Evolutionary conservation across 768 basidiomycete genomes (phyloP), one percentile per base, ranked within the genome.

Genomic region (Plicaturopsis crispa): DNA sequence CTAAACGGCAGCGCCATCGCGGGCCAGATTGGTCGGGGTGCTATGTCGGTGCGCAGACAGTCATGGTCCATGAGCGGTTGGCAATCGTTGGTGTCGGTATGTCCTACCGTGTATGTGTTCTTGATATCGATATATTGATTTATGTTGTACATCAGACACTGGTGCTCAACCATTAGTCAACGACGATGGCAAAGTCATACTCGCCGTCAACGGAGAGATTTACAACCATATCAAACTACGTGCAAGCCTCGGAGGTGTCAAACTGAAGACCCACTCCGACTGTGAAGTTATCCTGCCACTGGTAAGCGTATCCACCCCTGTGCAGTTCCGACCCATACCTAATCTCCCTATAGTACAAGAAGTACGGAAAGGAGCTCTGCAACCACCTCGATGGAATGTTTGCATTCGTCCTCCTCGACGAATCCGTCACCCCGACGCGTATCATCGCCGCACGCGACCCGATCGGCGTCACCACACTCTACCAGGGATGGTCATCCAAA

Each of bases 21-120:
- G 96, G 96, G 11, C 96, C 96, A 8, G 96, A 99, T 63, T 99
- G 96, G 96, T 92, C 90, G 11, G 96, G 96, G 20, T 94, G 89
- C 63, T 84, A 79, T 60, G 85, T 92, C 46, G 87, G 86, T 32
- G 78, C 80, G 58, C 72, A 82, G 36, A 71, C 75, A 30, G 75
- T 96, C 41, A 77, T 99, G 45, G 86, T 87, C 23, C 96, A 99
- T 50, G 96, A 99, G 57, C 84, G 96, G 39, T 75, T 99, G 38
- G 96, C 96, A 26, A 86, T 99, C 60, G 96, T 98, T 41, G 96
- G 96, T 52, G 90, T 99, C 47, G 94, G 94, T 94, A 43, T 60
- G 78, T 68, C 19, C 24, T 21, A 35, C 33, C 45, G 35, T 32
- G 44, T 6, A 11, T 33, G 7, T n/a, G n/a, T n/a, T n/a, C n/a